Percentiles rank a stretch among this genome's conserved stretches.
These are phyloP conservation scores for Cryoendolithus antarcticus DNA, from an alignment of 2,329 filamentous ascomycete species.

Conservation along the genomic window DNA sequence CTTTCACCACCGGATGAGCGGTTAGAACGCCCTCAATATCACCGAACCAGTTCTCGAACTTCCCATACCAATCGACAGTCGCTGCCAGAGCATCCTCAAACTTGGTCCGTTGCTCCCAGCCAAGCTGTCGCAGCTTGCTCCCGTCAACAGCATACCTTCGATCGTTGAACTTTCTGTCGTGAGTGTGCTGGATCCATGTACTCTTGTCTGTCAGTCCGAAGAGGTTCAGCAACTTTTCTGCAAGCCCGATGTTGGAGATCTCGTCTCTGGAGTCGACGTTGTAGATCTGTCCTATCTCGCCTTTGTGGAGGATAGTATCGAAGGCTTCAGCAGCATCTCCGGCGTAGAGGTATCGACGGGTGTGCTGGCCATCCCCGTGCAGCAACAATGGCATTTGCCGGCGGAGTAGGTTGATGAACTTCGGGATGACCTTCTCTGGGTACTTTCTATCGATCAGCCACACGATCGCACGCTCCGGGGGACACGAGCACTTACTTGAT, in stretches of 20 bases:
- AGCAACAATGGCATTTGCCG: conserved; percentile 55
- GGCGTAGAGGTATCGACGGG: conserved; percentile 64
- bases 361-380: conserved; percentile 65
- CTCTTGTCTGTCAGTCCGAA: conserved; percentile 45
- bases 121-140: conserved; percentile 52
- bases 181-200: conserved; percentile 60
- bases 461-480: neutral
- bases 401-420: conserved; percentile 63
- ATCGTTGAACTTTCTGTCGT: conserved; percentile 70
- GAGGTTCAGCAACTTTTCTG: conserved; percentile 49
- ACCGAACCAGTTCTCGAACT: conserved; percentile 60
- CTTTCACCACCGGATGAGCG: conserved; percentile 40
- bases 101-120: conserved; percentile 55
- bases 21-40: conserved; percentile 57
- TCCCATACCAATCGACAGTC: conserved; percentile 59
- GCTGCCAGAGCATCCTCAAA: conserved; percentile 51
- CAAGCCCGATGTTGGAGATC: conserved; percentile 61
- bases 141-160: conserved; percentile 60
- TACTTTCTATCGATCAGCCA: neutral
- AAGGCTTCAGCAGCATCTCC: conserved; percentile 71
- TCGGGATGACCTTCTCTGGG: conserved; percentile 65
- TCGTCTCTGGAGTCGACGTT: conserved; percentile 72
- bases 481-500: conserved; percentile 49
- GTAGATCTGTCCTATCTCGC: conserved; percentile 62
- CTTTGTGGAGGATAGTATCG: conserved; percentile 72